These are phyloP conservation scores for Mycena belliarum DNA, from an alignment of 768 basidiomycete genomes.

Conservation along the genomic window DNA sequence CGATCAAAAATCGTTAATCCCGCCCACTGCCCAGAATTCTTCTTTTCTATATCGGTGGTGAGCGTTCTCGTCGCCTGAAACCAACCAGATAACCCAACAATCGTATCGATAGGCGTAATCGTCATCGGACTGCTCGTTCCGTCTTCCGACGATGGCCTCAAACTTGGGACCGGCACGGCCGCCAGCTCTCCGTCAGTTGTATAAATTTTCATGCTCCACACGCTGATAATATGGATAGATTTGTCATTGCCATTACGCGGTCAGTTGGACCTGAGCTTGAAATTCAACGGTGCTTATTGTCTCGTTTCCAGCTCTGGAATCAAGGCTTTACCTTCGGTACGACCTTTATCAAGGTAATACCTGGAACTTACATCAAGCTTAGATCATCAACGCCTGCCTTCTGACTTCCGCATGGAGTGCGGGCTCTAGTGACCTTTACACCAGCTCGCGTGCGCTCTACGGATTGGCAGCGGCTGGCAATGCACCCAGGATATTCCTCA, in stretches of 20 bases:
- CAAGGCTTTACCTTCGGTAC: conserved; percentile 75
- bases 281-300: neutral
- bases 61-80: neutral
- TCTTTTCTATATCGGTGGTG: conserved; percentile 52
- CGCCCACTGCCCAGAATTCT: conserved; percentile 35
- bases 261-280: neutral
- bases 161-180: conserved; percentile 56
- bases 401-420: conserved; percentile 94
- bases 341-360: neutral
- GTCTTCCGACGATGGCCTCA: conserved; percentile 58
- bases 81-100: too few relatives aligned
- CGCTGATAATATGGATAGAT: conserved; percentile 29
- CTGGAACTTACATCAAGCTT: neutral
- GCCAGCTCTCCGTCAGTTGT: conserved; percentile 59
- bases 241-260: conserved; percentile 82
- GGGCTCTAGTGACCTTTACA: conserved; percentile 86
- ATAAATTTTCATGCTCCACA: neutral
- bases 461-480: conserved; percentile 79
- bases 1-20: neutral
- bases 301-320: conserved; percentile 67
- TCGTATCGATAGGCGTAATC: conserved; percentile 25
- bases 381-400: conserved; percentile 82
- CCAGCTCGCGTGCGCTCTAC: conserved; percentile 84
- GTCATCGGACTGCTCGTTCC: conserved; percentile 86
- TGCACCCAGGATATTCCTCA: conserved; percentile 79